Evolutionary conservation across 73 alveolate genomes (phyloP), one percentile per base, ranked within the genome.

Genomic region (Symbiodinium pilosum): DNA sequence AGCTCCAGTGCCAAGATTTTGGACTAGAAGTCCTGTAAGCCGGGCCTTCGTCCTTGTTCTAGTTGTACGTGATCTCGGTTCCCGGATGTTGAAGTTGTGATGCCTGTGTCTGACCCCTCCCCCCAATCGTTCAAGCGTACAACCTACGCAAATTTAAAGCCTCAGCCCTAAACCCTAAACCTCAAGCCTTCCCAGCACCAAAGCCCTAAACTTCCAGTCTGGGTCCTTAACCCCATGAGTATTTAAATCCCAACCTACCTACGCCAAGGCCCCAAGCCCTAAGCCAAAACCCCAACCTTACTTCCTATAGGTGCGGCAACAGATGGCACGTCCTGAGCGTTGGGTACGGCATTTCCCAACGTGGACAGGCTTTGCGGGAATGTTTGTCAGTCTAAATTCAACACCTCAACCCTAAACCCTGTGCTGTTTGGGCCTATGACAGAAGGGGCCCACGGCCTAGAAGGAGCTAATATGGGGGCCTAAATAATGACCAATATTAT

Each of bases 321-420:
- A 87, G 97, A 20, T 26, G 68, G 75, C 89, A 91, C 40, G 97
- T 91, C 83, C 68, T 91, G 89, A 91, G 52, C 30, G 87, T 43
- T 75, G 97, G 97, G 56, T 91, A 91, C 52, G 42, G 77, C 38
- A 91, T 91, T 77, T 91, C 97, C 12, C 97, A 91, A 40, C 97
- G 97, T 32, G 97, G 97, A 34, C 97, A 91, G 77, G 95, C 95
- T 36, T n/a, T n/a, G n/a, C n/a, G 84, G 56, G 39, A 84, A 87
- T n/a, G 5, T 9, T 41, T 39, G 9, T 68, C 69, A 52, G 69
- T 9, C n/a, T n/a, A n/a, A n/a, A n/a, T n/a, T n/a, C n/a, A n/a
- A n/a, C n/a, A n/a, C n/a, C n/a, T n/a, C n/a, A 20, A 9, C 20
- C 20, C 69, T 52, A 12, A 52, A 52, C 9, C 9, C 28, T 12